These are phyloP conservation scores for Rubroshorea leprosula DNA, from an alignment of 345 rosid species.

Conservation along the genomic window DNA sequence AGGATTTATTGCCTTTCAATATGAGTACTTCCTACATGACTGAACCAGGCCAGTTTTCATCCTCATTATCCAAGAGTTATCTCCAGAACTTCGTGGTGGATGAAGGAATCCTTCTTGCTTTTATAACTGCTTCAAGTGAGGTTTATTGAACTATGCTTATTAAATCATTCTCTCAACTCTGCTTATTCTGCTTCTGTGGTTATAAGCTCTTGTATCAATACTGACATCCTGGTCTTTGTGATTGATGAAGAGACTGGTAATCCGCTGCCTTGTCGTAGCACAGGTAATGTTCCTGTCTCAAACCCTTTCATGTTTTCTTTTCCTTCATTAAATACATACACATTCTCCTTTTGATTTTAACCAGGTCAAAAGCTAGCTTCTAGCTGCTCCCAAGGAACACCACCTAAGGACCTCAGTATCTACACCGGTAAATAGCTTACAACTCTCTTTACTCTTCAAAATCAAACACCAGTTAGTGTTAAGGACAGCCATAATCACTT, in stretches of 20 bases:
- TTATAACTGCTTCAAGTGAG: constrained; percentile 61
- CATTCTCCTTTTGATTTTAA: not conserved
- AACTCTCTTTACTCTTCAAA: not conserved
- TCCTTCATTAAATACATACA: not conserved
- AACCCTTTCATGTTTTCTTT: not conserved
- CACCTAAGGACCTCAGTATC: constrained; percentile 32
- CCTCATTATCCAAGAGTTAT: constrained; percentile 46
- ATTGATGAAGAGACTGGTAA: constrained; percentile 55
- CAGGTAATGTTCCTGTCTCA: constrained; percentile 20
- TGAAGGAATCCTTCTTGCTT: constrained; percentile 74
- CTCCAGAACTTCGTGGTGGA: constrained; percentile 58
- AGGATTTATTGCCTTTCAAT: not conserved
- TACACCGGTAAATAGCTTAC: constrained; percentile 48
- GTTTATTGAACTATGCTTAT: not conserved
- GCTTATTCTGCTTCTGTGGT: not conserved
- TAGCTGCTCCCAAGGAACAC: constrained; percentile 57
- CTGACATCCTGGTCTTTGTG: constrained; percentile 9
- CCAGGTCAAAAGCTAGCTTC: constrained; percentile 57
- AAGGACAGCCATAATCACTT: not conserved
- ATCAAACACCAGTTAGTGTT: not conserved
- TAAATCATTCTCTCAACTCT: not conserved
- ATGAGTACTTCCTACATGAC: constrained; percentile 11
- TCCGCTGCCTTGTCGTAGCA: constrained; percentile 49
- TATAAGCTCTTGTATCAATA: not conserved
- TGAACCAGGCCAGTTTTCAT: constrained; percentile 38